Evolutionary conservation across 352 stramenopile genomes (phyloP).

Genomic region (Phytophthora pinifolia): DNA sequence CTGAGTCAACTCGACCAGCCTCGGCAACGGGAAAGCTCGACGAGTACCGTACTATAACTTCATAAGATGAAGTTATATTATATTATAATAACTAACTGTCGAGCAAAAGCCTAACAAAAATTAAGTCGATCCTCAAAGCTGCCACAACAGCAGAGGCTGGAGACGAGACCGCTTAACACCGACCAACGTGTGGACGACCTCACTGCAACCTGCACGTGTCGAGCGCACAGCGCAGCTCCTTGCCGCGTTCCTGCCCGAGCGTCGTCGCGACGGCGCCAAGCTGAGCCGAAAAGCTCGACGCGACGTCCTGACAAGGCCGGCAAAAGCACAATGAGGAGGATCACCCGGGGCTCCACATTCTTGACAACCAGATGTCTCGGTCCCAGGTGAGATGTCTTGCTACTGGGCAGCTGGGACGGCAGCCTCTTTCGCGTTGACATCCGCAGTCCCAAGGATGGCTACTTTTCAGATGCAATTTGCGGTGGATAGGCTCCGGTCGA

Average conservation of each 20-base stretch:
- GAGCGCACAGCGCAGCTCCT: neutral
- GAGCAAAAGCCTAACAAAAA: too few species aligned
- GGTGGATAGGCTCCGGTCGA: conserved; percentile 2
- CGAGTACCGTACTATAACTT: too few species aligned
- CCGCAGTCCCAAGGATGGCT: neutral
- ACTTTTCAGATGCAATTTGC: neutral
- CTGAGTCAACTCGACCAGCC: too few species aligned
- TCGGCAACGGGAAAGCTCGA: too few species aligned
- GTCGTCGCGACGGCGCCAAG: conserved; percentile 2
- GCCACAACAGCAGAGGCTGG: neutral
- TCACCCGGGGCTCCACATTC: neutral
- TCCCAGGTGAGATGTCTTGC: too few species aligned
- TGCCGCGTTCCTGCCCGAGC: neutral
- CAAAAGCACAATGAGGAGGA: too few species aligned
- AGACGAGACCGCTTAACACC: conserved; percentile 5
- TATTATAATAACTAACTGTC: too few species aligned
- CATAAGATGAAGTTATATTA: too few species aligned
- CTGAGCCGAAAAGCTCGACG: too few species aligned
- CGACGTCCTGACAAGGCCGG: too few species aligned
- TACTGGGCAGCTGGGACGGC: too few species aligned
- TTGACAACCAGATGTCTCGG: neutral
- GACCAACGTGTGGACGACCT: neutral
- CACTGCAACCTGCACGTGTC: neutral
- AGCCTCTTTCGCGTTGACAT: neutral
- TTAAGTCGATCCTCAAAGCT: neutral